Conservation (phyloP, 2,329 filamentous ascomycete genomes). For the Alternaria triticimaculans region DNA sequence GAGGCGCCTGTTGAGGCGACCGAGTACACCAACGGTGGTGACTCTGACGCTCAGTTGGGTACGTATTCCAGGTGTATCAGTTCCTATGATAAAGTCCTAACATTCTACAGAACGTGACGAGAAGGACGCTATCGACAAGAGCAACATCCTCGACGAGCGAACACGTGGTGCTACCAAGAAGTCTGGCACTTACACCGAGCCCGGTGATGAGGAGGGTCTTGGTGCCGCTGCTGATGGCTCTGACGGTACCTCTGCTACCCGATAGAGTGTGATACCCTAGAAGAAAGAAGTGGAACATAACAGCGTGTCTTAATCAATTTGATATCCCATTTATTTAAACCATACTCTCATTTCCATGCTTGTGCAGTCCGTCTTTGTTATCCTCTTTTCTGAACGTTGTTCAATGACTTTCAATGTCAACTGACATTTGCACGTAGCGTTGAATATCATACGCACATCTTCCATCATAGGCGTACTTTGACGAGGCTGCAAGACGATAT, state of each 20-base stretch:
- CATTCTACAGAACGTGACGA: conserved; percentile 60
- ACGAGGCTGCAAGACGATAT: background rate
- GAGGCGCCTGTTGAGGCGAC: conserved; percentile 51
- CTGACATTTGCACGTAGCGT: too few relatives aligned
- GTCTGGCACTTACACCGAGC: conserved; percentile 56
- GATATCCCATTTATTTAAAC: background rate
- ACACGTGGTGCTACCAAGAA: conserved; percentile 57
- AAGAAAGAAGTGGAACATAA: fast-evolving
- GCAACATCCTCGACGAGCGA: conserved; percentile 56
- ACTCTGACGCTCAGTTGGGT: conserved; percentile 58
- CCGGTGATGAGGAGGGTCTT: conserved; percentile 59
- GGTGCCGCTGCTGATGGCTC: conserved; percentile 48
- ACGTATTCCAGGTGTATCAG: too few relatives aligned
- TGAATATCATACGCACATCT: too few relatives aligned
- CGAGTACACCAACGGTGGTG: conserved; percentile 55
- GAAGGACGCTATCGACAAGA: conserved; percentile 56
- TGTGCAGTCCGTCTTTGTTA: too few relatives aligned
- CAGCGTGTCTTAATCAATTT: background rate
- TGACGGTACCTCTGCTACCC: conserved; percentile 40
- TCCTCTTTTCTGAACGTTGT: too few relatives aligned
- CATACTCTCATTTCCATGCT: background rate
- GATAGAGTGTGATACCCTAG: background rate
- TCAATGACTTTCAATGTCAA: too few relatives aligned
- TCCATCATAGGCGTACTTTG: background rate
- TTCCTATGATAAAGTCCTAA: too few relatives aligned